Base-by-base conservation (phyloP, 306 rosid species). In the Pyrus pyrifolia region DNA sequence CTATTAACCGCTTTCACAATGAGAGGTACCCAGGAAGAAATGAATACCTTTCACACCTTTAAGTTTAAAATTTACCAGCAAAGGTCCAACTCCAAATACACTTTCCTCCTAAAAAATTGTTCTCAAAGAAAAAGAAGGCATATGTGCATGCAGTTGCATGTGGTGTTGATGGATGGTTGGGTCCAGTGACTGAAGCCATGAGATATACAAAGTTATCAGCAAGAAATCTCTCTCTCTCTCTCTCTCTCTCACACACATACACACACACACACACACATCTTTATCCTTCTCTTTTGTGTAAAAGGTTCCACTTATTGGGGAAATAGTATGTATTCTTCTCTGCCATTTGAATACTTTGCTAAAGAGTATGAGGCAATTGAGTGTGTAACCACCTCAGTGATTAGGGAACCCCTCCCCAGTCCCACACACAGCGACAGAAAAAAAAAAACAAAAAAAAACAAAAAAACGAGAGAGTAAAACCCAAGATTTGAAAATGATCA, bases 251-350 rank as follows among this genome's bases (percentile, higher is more conserved):
- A 1, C 27, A 1, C 27, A 25, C 27, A 25, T 1, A 25, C 27
- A 25, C 27, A 25, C 27, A 25, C 27, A 25, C 27, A 25, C 27
- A 25, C 27, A 25, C 27, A 25, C 44, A 40, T 64, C 68, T 60
- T 30, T 80, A 31, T 68, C 84, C 46, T 80, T 72, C 71, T 81
- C 89, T 84, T 88, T 86, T 75, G 73, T 61, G 81, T 63, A 81
- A 82, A 82, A 89, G 89, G 70, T 72, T 85, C 83, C 84, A 83
- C 88, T 90, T 84, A 86, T 78, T 87, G 89, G 72, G 76, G 88
- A 87, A 87, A 84, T 83, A 86, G 78, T 82, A 80, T 82, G 80
- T 59, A 25, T 57, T 49, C 60, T 55, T 72, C 71, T 72, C 38
- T 69, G 61, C 64, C 42, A 83, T 35, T 68, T 60, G 12, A 51